phyloP scores from a whole-genome alignment of 805 yeast genomes.

The Ogataea ramenticola region DNA sequence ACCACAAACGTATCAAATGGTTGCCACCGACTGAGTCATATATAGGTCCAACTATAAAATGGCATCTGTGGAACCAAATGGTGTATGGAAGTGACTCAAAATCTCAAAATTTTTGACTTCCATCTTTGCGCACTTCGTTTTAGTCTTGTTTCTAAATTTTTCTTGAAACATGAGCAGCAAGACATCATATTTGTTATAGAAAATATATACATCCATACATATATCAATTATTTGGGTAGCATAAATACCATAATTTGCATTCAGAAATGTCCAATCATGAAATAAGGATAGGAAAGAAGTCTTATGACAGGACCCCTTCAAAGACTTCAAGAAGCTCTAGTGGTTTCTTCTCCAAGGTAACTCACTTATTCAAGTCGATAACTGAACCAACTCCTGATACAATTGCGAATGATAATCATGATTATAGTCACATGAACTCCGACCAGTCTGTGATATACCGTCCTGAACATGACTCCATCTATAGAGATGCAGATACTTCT shows the following conservation, averaged over 20 bases:
- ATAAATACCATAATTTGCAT: too few species aligned
- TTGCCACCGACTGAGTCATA: too few species aligned
- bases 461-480: not conserved
- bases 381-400: not conserved
- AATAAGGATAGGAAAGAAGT: not conserved
- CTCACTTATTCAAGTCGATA: not conserved
- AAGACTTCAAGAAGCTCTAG: not conserved
- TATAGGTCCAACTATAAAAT: too few species aligned
- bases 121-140: too few species aligned
- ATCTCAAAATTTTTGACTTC: too few species aligned
- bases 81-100: too few species aligned
- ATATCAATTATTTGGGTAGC: not conserved
- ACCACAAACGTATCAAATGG: too few species aligned
- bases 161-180: too few species aligned
- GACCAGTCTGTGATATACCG: not conserved
- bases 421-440: not conserved
- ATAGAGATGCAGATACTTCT: constrained; percentile 8
- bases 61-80: too few species aligned
- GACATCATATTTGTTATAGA: too few species aligned
- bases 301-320: not conserved
- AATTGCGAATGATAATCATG: not conserved
- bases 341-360: not conserved
- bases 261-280: not conserved
- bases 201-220: too few species aligned
- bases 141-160: too few species aligned